Evolutionary conservation across 192 early-diverging fungal species (phyloP).

Genomic region (Coemansia sp.): DNA sequence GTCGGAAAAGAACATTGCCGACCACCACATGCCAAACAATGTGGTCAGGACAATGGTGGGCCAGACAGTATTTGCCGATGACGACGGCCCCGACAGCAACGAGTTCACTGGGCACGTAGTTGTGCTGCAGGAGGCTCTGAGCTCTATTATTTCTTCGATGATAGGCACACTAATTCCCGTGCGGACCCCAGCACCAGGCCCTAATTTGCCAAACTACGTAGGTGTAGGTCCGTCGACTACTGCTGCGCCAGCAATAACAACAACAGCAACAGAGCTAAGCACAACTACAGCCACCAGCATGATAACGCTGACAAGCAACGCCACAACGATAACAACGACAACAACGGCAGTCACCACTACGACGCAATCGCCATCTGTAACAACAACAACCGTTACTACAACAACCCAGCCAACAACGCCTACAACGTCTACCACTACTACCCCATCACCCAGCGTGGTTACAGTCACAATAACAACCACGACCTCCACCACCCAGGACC

Average conservation of each 20-base stretch:
- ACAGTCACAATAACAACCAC: neutral
- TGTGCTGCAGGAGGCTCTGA: neutral
- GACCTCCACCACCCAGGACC: neutral
- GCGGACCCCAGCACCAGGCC: neutral
- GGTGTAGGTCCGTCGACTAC: neutral
- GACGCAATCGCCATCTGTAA: constrained; percentile 4
- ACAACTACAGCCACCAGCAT: too few species aligned
- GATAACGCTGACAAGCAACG: constrained; percentile 14
- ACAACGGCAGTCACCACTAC: constrained; percentile 10
- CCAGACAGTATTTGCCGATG: constrained; percentile 20
- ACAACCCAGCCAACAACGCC: constrained; percentile 12
- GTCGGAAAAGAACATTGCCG: constrained; percentile 17
- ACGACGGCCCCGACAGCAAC: constrained; percentile 1
- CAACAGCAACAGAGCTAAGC: constrained; percentile 5
- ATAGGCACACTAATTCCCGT: neutral
- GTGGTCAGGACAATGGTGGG: constrained; percentile 10
- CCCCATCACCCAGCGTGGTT: neutral
- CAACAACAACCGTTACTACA: constrained; percentile 3
- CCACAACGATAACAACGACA: neutral
- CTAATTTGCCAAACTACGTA: neutral
- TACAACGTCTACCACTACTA: neutral
- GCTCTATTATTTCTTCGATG: neutral
- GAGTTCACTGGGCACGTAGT: neutral
- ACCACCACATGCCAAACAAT: constrained; percentile 7
- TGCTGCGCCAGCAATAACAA: constrained; percentile 1